phyloP scores from a whole-genome alignment of 352 stramenopile genomes.

The Saprolegnia parasitica region DNA sequence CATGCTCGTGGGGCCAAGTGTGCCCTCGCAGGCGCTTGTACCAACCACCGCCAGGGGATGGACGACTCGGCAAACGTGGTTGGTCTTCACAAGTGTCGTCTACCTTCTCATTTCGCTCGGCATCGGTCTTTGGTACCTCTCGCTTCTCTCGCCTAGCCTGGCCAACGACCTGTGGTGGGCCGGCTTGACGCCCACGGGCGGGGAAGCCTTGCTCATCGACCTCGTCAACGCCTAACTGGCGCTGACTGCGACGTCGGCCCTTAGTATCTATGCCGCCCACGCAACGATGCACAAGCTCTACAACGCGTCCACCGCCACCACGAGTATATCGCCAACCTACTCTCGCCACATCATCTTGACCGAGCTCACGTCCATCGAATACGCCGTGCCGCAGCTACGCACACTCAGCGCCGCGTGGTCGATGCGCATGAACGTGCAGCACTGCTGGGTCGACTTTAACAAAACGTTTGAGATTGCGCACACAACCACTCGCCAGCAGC shows the following conservation, averaged over 20 bases:
- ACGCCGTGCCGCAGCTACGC: neutral
- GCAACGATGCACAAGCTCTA: neutral
- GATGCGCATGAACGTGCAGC: slow-evolving; percentile 1
- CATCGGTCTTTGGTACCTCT: neutral
- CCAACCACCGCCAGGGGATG: too few relatives aligned
- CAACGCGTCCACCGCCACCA: neutral
- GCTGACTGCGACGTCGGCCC: too few relatives aligned
- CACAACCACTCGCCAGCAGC: neutral
- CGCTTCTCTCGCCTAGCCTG: neutral
- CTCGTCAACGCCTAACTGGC: neutral
- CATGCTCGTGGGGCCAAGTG: too few relatives aligned
- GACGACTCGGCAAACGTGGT: too few relatives aligned
- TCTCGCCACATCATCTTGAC: neutral
- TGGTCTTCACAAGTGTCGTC: too few relatives aligned
- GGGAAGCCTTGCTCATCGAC: neutral
- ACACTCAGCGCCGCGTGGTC: neutral
- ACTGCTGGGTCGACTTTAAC: slow-evolving; percentile 23
- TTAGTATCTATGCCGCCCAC: neutral
- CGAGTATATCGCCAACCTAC: neutral
- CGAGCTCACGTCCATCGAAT: slow-evolving; percentile 7
- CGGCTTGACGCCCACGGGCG: neutral
- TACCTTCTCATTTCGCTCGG: neutral
- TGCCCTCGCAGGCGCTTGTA: too few relatives aligned
- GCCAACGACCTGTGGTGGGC: slow-evolving; percentile 17
- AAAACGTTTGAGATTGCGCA: slow-evolving; percentile 16